Evolutionary conservation across 805 yeast species (phyloP).

Genomic region (Barnettozyma vustinii): DNA sequence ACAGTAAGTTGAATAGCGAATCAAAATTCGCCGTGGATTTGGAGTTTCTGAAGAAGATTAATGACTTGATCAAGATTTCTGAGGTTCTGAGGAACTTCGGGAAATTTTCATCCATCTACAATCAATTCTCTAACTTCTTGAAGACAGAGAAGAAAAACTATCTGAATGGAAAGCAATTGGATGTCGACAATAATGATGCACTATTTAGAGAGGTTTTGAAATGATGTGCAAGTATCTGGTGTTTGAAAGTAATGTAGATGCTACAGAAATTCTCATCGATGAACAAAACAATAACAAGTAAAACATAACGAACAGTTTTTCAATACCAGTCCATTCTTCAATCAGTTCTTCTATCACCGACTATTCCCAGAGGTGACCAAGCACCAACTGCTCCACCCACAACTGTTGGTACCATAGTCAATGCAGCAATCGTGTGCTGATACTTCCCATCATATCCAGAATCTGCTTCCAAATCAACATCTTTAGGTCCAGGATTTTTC

Average conservation of each 20-base stretch:
- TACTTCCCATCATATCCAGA: conserved; percentile 8
- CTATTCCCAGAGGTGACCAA: conserved; percentile 29
- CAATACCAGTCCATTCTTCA: neutral
- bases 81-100: conserved; percentile 51
- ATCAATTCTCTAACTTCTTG: conserved; percentile 42
- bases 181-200: conserved; percentile 20
- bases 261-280: neutral
- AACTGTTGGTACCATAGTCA: conserved; percentile 48
- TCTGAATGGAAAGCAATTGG: conserved; percentile 21
- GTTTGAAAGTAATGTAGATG: neutral
- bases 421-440: conserved; percentile 32
- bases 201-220: conserved; percentile 13
- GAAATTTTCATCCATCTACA: conserved; percentile 44
- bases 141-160: conserved; percentile 32
- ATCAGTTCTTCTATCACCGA: neutral
- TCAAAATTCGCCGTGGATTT: conserved; percentile 26
- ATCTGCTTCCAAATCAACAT: conserved; percentile 15
- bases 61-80: conserved; percentile 41
- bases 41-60: conserved; percentile 37
- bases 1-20: conserved; percentile 20
- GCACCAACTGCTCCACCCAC: conserved; percentile 58
- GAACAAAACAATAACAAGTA: neutral
- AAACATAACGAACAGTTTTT: neutral
- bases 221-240: neutral
- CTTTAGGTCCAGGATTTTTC: conserved; percentile 15